Conservation (phyloP, 352 stramenopile genomes). For the Globisporangium cederbergense region DNA sequence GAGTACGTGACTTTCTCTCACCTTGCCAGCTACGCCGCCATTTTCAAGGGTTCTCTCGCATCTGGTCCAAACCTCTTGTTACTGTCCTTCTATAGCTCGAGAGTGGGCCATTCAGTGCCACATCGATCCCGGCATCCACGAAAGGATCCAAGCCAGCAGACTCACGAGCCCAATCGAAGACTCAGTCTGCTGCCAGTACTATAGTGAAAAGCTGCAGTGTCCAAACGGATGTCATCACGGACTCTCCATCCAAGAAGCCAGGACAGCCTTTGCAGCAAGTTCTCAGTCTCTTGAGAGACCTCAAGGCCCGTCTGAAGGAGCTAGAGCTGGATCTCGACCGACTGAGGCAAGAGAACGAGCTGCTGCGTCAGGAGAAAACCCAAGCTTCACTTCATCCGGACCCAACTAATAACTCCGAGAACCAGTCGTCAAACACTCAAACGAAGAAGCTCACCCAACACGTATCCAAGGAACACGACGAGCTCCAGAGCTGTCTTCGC, state of each 20-base stretch:
- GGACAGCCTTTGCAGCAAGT: neutral
- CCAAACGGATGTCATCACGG: conserved; percentile 3
- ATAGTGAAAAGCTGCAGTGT: conserved; percentile 3
- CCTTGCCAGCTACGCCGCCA: neutral
- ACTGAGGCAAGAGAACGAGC: conserved; percentile 50
- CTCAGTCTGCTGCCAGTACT: neutral
- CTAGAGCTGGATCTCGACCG: conserved; percentile 47
- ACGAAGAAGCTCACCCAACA: neutral
- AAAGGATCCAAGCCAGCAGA: neutral
- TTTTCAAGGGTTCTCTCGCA: neutral
- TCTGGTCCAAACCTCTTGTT: neutral
- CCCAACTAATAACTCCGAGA: neutral
- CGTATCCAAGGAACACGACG: conserved; percentile 17
- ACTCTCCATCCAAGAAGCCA: neutral
- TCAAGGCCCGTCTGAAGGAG: conserved; percentile 37
- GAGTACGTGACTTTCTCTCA: conserved; percentile 20
- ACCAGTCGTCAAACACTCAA: neutral
- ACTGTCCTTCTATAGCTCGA: neutral
- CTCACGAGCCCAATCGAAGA: neutral
- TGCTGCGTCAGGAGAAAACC: conserved; percentile 31
- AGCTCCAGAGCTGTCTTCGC: conserved; percentile 28
- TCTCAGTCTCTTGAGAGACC: conserved; percentile 23
- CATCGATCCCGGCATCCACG: neutral
- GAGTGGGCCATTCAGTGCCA: neutral
- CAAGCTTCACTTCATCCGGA: neutral